Base-by-base conservation (phyloP, 345 rosid genomes). In the Dovyalis caffra region DNA sequence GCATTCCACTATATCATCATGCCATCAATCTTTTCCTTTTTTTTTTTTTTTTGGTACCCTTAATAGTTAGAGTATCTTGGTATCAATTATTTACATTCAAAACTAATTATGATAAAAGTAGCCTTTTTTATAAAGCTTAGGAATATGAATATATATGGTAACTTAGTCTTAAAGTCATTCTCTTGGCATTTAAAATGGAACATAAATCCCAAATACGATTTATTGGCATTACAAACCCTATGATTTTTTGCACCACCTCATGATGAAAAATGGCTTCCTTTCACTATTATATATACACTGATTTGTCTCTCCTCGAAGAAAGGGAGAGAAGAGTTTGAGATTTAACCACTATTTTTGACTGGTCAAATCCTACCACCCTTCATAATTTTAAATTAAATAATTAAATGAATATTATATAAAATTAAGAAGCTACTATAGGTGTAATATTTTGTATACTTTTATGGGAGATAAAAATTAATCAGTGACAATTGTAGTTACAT, bases 301-400 rank as follows among this genome's bases (percentile, higher is more conserved):
- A 38, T 66, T 31, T 61, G 57, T 67, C 57, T 45, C 45, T 76
- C 35, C 79, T 76, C 79, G 74, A 45, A 31, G 28, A 63, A 68
- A 31, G 78, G 32, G 67, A 20, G 9, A 8, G 4, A 28, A n/a
- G n/a, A n/a, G 49, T 15, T 28, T 11, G 38, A 37, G 45, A 32
- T 37, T 23, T 16, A 34, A 60, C 4, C 29, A 1, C 16, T 11
- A 15, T 6, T 61, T 69, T 76, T 76, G 79, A 70, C 79, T 40
- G 51, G 79, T 76, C 79, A 76, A 76, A 75, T n/a, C 40, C 14
- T 35, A 43, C 29, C 21, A 3, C 40, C 2, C 32, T 62, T 62
- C 6, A 29, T 21, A 15, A 26, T 31, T 26, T 62, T n/a, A 28
- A 62, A 62, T 62, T 10, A 62, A 3, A 62, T 5, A 62, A 9